These are phyloP conservation scores for Phytophthora hibernalis DNA, from an alignment of 352 stramenopile genomes.

Conservation along the genomic window DNA sequence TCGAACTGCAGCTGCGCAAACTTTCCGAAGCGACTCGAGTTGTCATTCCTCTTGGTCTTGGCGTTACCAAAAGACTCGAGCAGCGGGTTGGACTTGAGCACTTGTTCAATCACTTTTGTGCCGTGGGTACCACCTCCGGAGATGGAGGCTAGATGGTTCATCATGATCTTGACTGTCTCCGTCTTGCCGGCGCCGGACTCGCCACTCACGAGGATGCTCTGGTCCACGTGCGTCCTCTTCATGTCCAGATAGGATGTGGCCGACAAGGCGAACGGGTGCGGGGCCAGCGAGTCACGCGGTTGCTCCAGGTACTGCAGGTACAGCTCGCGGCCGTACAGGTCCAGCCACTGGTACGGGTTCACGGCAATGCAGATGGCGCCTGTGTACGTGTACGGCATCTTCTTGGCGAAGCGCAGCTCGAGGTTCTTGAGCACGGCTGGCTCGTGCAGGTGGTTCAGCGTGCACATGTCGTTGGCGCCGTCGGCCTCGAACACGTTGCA, in stretches of 20 bases:
- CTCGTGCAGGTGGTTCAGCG: slow-evolving; percentile 83
- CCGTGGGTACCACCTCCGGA: slow-evolving; percentile 70
- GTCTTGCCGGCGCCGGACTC: slow-evolving; percentile 93
- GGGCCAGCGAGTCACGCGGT: slow-evolving; percentile 59
- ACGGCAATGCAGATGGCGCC: slow-evolving; percentile 84
- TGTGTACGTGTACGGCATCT: slow-evolving; percentile 86
- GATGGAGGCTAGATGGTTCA: slow-evolving; percentile 84
- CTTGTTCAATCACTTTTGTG: slow-evolving; percentile 81
- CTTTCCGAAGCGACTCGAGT: slow-evolving; percentile 83
- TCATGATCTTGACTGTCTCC: slow-evolving; percentile 95
- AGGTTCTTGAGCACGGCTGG: slow-evolving; percentile 82
- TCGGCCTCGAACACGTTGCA: slow-evolving; percentile 77
- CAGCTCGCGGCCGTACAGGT: slow-evolving; percentile 72
- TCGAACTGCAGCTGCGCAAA: slow-evolving; percentile 87
- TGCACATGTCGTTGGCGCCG: slow-evolving; percentile 83
- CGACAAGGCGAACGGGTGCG: slow-evolving; percentile 79
- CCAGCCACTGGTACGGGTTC: slow-evolving; percentile 86
- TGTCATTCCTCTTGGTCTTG: slow-evolving; percentile 89
- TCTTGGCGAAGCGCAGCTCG: slow-evolving; percentile 69
- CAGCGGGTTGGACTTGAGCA: slow-evolving; percentile 80
- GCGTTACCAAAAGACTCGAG: slow-evolving; percentile 84
- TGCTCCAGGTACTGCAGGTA: slow-evolving; percentile 71
- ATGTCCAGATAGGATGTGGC: slow-evolving; percentile 76
- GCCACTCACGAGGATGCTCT: slow-evolving; percentile 88
- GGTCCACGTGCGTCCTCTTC: slow-evolving; percentile 79